Evolutionary conservation across 352 stramenopile species (phyloP).

Genomic region (Phytopythium cucurbitacearum): DNA sequence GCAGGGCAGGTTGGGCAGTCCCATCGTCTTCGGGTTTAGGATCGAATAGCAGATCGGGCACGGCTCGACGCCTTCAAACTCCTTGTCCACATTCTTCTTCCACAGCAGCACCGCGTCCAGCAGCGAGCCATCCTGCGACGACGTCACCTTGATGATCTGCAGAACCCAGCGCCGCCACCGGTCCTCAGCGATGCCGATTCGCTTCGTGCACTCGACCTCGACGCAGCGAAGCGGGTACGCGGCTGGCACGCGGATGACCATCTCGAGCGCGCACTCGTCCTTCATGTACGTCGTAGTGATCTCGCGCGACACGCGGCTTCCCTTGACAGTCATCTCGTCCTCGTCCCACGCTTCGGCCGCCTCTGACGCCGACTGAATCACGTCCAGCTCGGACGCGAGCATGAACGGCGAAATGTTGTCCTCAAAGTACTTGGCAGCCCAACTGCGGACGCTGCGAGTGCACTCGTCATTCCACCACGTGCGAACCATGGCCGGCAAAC

Average conservation of each 20-base stretch:
- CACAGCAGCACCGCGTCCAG: conserved; percentile 90
- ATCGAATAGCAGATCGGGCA: conserved; percentile 93
- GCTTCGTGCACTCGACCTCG: conserved; percentile 89
- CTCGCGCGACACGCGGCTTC: conserved; percentile 81
- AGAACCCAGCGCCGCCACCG: conserved; percentile 91
- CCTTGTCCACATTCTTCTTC: conserved; percentile 91
- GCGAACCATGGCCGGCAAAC: conserved; percentile 82
- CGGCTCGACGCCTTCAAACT: conserved; percentile 90
- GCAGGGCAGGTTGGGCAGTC: conserved; percentile 82
- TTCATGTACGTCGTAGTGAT: conserved; percentile 92
- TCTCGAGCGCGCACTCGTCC: conserved; percentile 89
- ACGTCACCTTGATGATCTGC: conserved; percentile 90
- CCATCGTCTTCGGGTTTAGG: conserved; percentile 89
- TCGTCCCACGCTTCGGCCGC: conserved; percentile 53
- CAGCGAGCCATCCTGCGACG: conserved; percentile 86
- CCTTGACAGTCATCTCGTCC: conserved; percentile 85
- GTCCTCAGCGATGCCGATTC: conserved; percentile 88
- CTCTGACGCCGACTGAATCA: conserved; percentile 63
- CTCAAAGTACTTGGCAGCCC: conserved; percentile 87
- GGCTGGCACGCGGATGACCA: conserved; percentile 84
- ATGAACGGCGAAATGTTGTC: conserved; percentile 83
- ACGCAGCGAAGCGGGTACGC: conserved; percentile 89
- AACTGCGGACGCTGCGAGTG: conserved; percentile 68
- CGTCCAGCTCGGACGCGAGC: conserved; percentile 64
- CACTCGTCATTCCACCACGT: conserved; percentile 91